A percentile compares a stretch with the other conserved stretches of the same genome.
Conservation (phyloP, 2,329 filamentous ascomycete species). For the Rasamsonia emersonii region DNA sequence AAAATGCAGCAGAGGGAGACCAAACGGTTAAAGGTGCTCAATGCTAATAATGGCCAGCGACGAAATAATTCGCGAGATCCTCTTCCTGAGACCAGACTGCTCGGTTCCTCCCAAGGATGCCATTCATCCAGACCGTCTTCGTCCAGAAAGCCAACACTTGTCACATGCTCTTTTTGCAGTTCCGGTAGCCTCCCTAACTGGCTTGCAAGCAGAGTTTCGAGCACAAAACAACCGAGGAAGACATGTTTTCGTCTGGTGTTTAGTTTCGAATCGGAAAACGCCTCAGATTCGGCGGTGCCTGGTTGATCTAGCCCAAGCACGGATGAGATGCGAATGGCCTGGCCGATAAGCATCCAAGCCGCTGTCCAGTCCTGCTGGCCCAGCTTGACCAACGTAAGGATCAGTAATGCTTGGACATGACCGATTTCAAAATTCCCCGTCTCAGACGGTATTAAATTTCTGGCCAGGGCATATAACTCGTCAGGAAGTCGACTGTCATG, state of each 20-base stretch:
- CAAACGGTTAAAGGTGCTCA: too few relatives aligned
- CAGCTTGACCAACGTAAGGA: conserved; percentile 1
- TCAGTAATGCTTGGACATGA: conserved; percentile 1
- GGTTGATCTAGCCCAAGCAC: conserved; percentile 10
- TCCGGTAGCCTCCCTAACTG: too few relatives aligned
- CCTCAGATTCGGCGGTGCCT: not conserved
- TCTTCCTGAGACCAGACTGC: too few relatives aligned
- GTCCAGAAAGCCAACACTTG: too few relatives aligned
- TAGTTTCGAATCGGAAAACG: not conserved
- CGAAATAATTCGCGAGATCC: too few relatives aligned
- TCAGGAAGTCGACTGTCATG: not conserved
- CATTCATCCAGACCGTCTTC: too few relatives aligned
- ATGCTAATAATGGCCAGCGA: too few relatives aligned
- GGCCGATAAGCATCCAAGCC: conserved; percentile 1
- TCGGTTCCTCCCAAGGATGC: too few relatives aligned
- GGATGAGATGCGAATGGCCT: conserved; percentile 8
- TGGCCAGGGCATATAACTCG: not conserved
- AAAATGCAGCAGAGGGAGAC: too few relatives aligned
- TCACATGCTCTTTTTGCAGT: too few relatives aligned
- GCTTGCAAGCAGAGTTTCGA: conserved; percentile 8
- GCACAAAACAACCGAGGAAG: conserved; percentile 1
- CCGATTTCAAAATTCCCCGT: not conserved
- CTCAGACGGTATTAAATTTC: conserved; percentile 1
- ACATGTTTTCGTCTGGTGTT: conserved; percentile 5
- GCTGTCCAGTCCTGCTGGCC: conserved; percentile 1